Percentiles rank a stretch among this genome's conserved stretches.
phyloP scores from a whole-genome alignment of 192 early-diverging fungal species.

The Podila verticillata region DNA sequence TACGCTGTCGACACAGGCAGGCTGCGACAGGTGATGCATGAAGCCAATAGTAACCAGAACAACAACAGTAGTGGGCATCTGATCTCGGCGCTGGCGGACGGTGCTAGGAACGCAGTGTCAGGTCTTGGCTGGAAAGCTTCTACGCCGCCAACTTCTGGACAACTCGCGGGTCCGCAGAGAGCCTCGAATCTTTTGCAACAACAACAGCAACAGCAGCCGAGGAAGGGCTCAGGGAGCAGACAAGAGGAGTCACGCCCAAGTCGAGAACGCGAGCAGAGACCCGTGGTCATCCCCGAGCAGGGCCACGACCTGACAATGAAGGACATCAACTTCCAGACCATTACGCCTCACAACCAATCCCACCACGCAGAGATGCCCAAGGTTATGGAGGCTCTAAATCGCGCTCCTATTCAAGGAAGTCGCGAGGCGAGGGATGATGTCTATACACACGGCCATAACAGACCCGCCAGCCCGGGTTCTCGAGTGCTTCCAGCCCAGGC shows the following conservation, averaged over 20 bases:
- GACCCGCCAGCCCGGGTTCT: too few relatives aligned
- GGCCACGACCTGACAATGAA: constrained; percentile 45
- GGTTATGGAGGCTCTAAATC: not conserved
- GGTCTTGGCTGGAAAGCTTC: constrained; percentile 26
- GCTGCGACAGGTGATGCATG: constrained; percentile 33
- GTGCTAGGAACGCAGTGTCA: constrained; percentile 27
- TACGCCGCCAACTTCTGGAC: not conserved
- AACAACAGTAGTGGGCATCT: constrained; percentile 24
- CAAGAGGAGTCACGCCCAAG: not conserved
- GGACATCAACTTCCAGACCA: constrained; percentile 45
- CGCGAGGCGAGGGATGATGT: too few relatives aligned
- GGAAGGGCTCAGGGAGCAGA: not conserved
- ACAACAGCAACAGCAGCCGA: not conserved
- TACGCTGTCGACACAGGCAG: constrained; percentile 34
- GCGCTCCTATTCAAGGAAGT: too few relatives aligned
- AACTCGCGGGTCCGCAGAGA: not conserved
- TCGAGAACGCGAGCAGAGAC: not conserved
- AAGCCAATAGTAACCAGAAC: not conserved
- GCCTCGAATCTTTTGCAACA: not conserved
- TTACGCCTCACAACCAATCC: not conserved
- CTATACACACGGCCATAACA: too few relatives aligned
- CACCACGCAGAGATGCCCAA: not conserved
- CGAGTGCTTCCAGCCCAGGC: too few relatives aligned
- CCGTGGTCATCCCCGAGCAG: constrained; percentile 13
- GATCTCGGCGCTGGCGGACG: constrained; percentile 26